A percentile compares a stretch with the other conserved stretches of the same genome.
Conservation (phyloP, 768 basidiomycete species). For the Amanita subjunquillea region DNA sequence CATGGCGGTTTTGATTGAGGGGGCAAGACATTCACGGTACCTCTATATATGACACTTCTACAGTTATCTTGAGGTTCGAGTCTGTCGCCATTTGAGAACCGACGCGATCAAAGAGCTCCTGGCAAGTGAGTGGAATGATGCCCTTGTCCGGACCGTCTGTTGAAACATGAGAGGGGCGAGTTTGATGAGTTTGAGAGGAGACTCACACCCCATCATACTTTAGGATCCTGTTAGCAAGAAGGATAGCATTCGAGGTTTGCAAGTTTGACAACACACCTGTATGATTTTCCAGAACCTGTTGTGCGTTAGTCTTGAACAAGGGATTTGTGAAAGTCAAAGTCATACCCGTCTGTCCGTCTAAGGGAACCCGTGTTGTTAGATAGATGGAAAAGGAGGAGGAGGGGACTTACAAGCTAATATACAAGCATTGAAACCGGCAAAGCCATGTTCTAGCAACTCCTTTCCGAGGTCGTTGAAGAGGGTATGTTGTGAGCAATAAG, state of each 20-base stretch:
- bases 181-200: constrained; percentile 3
- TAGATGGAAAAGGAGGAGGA: not conserved
- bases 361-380: too few relatives aligned
- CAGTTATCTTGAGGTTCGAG: constrained; percentile 68
- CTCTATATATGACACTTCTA: constrained; percentile 99
- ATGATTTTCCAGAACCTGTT: constrained; percentile 84
- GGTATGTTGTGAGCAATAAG: constrained; percentile 91
- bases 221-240: constrained; percentile 5
- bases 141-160: constrained; percentile 92
- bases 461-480: constrained; percentile 90
- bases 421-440: constrained; percentile 95
- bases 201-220: constrained; percentile 95
- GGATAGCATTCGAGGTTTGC: not conserved
- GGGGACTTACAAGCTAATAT: constrained; percentile 89
- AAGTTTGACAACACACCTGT: constrained; percentile 47
- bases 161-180: not conserved
- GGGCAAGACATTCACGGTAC: constrained; percentile 25
- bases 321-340: not conserved
- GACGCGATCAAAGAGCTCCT: constrained; percentile 84
- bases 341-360: constrained; percentile 83
- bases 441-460: constrained; percentile 91
- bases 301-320: constrained; percentile 1
- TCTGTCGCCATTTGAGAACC: constrained; percentile 51
- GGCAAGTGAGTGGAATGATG: constrained; percentile 93
- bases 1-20: not conserved